Percentiles rank a stretch among this genome's conserved stretches.
Conservation (phyloP, 1,284 basidiomycete genomes). For the Trametes versicolor region DNA sequence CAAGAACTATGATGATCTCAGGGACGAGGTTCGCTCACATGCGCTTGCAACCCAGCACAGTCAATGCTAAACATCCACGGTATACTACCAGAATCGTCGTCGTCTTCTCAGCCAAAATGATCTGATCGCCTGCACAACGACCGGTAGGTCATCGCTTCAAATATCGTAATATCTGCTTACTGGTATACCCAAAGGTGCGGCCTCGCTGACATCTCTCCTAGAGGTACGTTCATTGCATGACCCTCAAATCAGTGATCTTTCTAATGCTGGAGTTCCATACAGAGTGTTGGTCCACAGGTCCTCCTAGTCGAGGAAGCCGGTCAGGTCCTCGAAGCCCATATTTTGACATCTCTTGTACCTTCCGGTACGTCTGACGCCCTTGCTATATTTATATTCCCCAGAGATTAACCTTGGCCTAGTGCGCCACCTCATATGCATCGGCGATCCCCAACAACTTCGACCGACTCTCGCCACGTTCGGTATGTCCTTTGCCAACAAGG, state of each 20-base stretch:
- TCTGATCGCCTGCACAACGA: conserved; percentile 79
- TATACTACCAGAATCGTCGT: conserved; percentile 26
- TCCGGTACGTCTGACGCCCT: conserved; percentile 22
- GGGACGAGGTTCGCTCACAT: conserved; percentile 44
- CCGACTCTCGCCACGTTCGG: conserved; percentile 73
- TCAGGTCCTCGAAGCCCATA: conserved; percentile 82
- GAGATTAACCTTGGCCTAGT: conserved; percentile 17
- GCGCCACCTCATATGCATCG: conserved; percentile 39
- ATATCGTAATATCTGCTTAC: background rate
- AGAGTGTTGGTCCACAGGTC: conserved; percentile 51
- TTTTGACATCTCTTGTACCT: conserved; percentile 67
- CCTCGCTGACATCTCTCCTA: conserved; percentile 66
- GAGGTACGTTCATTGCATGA: conserved; percentile 49
- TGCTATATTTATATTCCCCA: too few species aligned
- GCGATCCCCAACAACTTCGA: conserved; percentile 65
- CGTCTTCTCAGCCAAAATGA: conserved; percentile 57
- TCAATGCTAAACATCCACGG: too few species aligned
- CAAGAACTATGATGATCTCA: conserved; percentile 47
- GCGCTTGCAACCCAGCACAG: background rate
- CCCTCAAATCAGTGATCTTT: background rate
- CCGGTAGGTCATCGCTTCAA: conserved; percentile 48
- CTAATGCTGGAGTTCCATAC: background rate
- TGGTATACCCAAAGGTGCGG: conserved; percentile 58
- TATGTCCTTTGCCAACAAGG: conserved; percentile 42
- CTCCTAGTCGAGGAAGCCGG: conserved; percentile 64